Evolutionary conservation across 1,284 basidiomycete species (phyloP), one percentile per base, ranked within the genome.

Genomic region (Trametes hirsuta): DNA sequence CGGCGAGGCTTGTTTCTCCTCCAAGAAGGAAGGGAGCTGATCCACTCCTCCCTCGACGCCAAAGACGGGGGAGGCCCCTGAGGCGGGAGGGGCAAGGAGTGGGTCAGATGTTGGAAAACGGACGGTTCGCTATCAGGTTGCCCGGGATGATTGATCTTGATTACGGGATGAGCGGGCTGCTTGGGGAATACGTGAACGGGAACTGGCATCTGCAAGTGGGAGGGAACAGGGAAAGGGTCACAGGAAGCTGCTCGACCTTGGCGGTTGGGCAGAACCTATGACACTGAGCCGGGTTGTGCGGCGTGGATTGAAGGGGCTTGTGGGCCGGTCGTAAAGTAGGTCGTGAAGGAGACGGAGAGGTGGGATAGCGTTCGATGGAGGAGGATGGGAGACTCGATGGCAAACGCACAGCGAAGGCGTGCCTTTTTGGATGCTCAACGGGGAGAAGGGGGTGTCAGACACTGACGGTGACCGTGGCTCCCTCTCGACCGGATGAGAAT

Each of bases 331-430:
- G 84, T 87, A 78, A 79, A 74, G 70, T 70, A 75, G 60, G 74
- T 79, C 77, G 77, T 79, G 67, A 77, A 74, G 44, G 63, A 61
- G 62, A 60, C 63, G 56, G 64, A 68, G 68, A 71, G 69, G 69
- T 66, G 69, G 71, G 71, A 73, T 65, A 65, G 62, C 63, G 65
- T 51, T 62, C 59, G 62, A 68, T 68, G 66, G 66, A 58, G 55
- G 25, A n/a, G 56, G 56, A 52, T 58, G 56, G 55, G 63, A 60
- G 66, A 68, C 68, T 67, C 66, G 70, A 74, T 88, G 90, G 89
- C 89, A 80, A 80, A 92, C 90, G 90, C 90, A 81, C 90, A 92
- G 81, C 87, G 81, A 92, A 92, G 90, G 90, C 90, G 90, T 92
- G 90, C 90, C 89, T 91, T 91, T 91, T 91, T 72, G 70, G 71